Evolutionary conservation across 305 asterid species (phyloP).

Genomic region (Fraxinus paxiana): DNA sequence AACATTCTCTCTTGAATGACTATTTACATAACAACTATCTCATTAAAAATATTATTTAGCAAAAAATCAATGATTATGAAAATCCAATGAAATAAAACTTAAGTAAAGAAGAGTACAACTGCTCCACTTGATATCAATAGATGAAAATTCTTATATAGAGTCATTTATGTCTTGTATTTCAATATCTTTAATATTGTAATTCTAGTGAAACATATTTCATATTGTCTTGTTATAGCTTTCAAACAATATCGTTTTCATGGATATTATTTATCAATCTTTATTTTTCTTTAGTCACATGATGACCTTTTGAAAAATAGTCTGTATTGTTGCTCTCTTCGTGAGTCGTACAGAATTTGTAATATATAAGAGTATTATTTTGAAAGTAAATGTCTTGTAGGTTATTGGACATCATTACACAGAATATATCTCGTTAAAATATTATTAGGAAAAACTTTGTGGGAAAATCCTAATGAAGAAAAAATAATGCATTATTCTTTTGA

Average conservation of each 20-base stretch:
- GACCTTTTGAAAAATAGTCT: background rate
- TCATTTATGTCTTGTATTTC: background rate
- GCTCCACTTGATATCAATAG: no score
- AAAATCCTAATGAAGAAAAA: background rate
- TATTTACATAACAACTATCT: no score
- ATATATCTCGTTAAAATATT: background rate
- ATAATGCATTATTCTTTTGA: background rate
- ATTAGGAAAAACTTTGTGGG: background rate
- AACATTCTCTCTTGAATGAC: no score
- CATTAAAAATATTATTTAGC: no score
- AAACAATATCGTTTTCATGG: background rate
- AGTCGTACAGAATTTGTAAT: background rate
- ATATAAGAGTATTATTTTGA: no score
- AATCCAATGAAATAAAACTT: background rate
- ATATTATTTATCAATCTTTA: no score
- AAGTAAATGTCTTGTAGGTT: background rate
- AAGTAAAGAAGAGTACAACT: no score
- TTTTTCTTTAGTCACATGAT: background rate
- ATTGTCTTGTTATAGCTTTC: background rate
- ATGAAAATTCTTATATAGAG: no score
- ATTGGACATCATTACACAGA: background rate
- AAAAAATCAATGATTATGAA: background rate
- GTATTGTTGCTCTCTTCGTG: background rate
- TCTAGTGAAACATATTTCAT: background rate
- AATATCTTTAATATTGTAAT: background rate